Conservation (phyloP, 495 filamentous ascomycete genomes). For the Xylaria bambusicola region DNA sequence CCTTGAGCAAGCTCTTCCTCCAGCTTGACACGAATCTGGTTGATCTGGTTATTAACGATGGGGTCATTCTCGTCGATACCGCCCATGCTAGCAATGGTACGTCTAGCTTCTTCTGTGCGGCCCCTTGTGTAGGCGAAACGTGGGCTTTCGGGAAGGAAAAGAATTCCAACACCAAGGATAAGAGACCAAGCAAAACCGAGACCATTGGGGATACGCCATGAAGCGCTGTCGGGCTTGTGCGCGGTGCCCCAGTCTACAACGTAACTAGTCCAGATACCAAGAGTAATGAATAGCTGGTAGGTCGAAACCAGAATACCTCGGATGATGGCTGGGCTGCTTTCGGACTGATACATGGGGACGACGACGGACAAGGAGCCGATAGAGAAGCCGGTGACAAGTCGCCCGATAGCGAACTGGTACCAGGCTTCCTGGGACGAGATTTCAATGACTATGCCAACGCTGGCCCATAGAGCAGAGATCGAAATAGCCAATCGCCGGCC, state of each 20-base stretch:
- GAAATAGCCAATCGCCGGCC: conserved; percentile 52
- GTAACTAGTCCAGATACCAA: conserved; percentile 81
- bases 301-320: conserved; percentile 68
- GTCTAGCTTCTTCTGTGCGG: conserved; percentile 63
- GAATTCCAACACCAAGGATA: conserved; percentile 68
- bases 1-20: conserved; percentile 61
- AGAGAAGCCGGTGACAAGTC: conserved; percentile 65
- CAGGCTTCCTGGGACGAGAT: conserved; percentile 53
- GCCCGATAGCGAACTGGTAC: conserved; percentile 57
- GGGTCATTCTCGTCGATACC: conserved; percentile 66
- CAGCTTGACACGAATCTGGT: conserved; percentile 70
- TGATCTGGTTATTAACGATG: conserved; percentile 68
- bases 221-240: conserved; percentile 50
- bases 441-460: conserved; percentile 70
- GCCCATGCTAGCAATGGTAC: conserved; percentile 69
- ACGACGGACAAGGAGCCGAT: conserved; percentile 71
- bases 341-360: conserved; percentile 74
- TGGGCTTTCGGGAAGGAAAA: conserved; percentile 73
- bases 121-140: conserved; percentile 68
- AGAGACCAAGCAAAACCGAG: conserved; percentile 76
- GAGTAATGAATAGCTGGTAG: conserved; percentile 86
- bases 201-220: conserved; percentile 82
- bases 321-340: conserved; percentile 66
- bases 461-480: conserved; percentile 63
- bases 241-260: conserved; percentile 80